These are phyloP conservation scores for Thielaviopsis populi DNA, from an alignment of 2,329 filamentous ascomycete genomes.

Conservation along the genomic window DNA sequence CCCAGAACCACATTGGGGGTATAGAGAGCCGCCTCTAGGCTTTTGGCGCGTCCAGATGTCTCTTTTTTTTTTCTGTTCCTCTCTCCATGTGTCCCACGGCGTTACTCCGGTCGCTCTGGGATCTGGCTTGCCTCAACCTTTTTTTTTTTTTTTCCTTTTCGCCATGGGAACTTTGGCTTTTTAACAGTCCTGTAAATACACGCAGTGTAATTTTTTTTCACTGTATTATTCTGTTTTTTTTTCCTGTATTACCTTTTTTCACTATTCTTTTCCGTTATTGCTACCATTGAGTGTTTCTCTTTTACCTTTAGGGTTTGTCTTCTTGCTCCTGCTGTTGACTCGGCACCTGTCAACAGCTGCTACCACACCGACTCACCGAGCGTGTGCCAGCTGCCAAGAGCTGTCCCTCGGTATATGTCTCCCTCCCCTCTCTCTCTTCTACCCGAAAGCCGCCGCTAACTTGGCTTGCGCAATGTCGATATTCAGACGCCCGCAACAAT, in stretches of 20 bases:
- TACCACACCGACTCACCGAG: too few species aligned
- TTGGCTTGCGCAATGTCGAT: not conserved
- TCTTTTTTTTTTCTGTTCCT: not conserved
- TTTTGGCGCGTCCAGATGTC: not conserved
- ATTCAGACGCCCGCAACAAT: not conserved
- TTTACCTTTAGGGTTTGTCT: not conserved
- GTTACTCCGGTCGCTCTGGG: slow-evolving; percentile 22
- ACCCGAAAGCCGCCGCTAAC: not conserved
- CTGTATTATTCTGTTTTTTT: not conserved
- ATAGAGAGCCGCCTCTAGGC: slow-evolving; percentile 65
- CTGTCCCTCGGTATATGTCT: not conserved
- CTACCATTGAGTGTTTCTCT: not conserved
- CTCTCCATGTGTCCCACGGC: slow-evolving; percentile 18
- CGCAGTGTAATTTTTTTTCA: not conserved
- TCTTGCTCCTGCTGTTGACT: not conserved
- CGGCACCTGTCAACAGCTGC: too few species aligned
- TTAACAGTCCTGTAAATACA: slow-evolving; percentile 20
- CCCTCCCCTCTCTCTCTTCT: not conserved
- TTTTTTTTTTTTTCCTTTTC: not conserved
- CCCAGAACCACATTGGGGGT: slow-evolving; percentile 48
- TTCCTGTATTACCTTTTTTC: not conserved
- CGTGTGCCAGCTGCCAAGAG: not conserved
- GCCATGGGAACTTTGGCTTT: slow-evolving; percentile 16
- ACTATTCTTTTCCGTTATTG: not conserved
- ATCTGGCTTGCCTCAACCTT: slow-evolving; percentile 16